Evolutionary conservation across 1,139 yeast genomes (phyloP), one percentile per base, ranked within the genome.

Genomic region (Geotrichum phurueaensis): DNA sequence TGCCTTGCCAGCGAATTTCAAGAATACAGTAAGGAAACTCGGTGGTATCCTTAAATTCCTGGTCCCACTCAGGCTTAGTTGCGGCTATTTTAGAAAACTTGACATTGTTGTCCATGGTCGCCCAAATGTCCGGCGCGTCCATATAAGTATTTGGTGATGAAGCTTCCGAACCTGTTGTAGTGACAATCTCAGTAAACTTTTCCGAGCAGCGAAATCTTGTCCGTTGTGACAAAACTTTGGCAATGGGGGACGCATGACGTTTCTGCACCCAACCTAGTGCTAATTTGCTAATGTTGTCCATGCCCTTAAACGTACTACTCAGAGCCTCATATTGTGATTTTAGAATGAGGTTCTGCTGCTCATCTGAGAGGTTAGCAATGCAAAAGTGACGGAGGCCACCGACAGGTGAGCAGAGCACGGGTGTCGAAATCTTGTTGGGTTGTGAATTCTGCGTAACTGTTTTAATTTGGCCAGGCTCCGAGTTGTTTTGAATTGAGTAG

Each of bases 311-410:
- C 2, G 65, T 62, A 15, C 58, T 54, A 27, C 62, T 65, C 53
- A 61, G 60, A 43, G 64, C 64, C 43, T 65, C 64, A 23, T 62
- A 58, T 36, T 62, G 55, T 27, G 70, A 69, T 3, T 63, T 53
- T 48, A 74, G 66, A 7, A 78, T 63, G 22, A 65, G 62, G 4
- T 70, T 66, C 15, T 72, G 66, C n/a, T 77, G 69, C 15, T 65
- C 61, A 1, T 68, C 66, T 15, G 71, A 66, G 9, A 79, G 63
- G 2, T 67, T 63, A 13, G 78, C 71, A 51, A 75, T 71, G 1
- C 83, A 72, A 58, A 79, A 76, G 63, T 80, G 80, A 50, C 84
- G 74, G 36, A 81, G 65, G 0, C 85, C 85, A 31, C 84, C 84
- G 33, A 81, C 75, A 0, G 84, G 83, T 18, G 82, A 75, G 39